phyloP scores from a whole-genome alignment of 192 early-diverging fungal genomes.

The Coemansia sp. region DNA sequence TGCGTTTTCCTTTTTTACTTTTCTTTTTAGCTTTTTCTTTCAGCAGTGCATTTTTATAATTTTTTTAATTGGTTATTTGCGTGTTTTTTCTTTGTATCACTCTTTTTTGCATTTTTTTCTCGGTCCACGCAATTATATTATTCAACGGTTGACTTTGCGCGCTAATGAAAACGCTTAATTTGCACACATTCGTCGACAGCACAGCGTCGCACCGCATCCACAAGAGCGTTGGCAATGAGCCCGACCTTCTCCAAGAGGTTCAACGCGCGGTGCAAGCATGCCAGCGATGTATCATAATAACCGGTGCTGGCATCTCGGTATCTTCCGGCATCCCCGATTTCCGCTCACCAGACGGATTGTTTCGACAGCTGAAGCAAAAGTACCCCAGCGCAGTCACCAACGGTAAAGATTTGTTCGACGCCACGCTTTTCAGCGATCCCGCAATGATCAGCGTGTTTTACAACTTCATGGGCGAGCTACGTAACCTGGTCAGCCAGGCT shows the following conservation, averaged over 20 bases:
- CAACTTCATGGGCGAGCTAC: slow-evolving; percentile 83
- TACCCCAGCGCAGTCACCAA: slow-evolving; percentile 74
- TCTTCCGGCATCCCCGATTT: slow-evolving; percentile 98
- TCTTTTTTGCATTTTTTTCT: background rate
- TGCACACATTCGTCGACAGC: slow-evolving; percentile 13
- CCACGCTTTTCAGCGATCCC: slow-evolving; percentile 76
- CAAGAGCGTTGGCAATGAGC: background rate
- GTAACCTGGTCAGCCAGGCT: slow-evolving; percentile 71
- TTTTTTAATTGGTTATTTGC: no score
- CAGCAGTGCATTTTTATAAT: no score
- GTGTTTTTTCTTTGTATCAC: no score
- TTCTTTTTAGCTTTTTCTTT: no score
- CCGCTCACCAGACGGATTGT: slow-evolving; percentile 90
- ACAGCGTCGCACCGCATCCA: background rate
- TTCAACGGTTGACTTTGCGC: background rate
- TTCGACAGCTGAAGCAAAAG: slow-evolving; percentile 73
- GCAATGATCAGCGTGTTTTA: slow-evolving; percentile 66
- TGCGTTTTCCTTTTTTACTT: no score
- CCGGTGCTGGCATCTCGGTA: slow-evolving; percentile 81
- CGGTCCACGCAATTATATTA: background rate
- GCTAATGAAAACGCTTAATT: slow-evolving; percentile 28
- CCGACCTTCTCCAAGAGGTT: slow-evolving; percentile 14
- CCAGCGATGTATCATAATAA: slow-evolving; percentile 54
- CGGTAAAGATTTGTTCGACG: slow-evolving; percentile 90
- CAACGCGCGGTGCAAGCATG: slow-evolving; percentile 42